Percentiles rank a stretch among this genome's conserved stretches.
phyloP scores from a whole-genome alignment of 2,329 filamentous ascomycete genomes.

The Harringtonia aguacate region DNA sequence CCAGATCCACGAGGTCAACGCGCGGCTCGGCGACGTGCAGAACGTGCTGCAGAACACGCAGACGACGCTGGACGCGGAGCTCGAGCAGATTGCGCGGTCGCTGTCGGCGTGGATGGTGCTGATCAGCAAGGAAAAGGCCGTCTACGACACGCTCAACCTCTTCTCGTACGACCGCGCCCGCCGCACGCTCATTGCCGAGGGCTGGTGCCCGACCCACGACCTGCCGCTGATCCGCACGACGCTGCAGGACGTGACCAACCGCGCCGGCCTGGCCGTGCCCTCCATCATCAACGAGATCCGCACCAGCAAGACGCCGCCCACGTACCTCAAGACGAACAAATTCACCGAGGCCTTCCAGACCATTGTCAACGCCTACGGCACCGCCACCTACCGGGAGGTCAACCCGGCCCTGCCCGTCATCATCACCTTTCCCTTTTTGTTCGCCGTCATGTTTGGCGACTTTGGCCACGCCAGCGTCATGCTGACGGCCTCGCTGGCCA shows the following conservation, averaged over 20 bases:
- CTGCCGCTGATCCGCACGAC: conserved; percentile 83
- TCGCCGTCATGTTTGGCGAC: conserved; percentile 99
- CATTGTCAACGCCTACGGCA: conserved; percentile 97
- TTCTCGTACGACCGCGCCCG: conserved; percentile 95
- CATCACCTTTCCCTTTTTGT: conserved; percentile 97
- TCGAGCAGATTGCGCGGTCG: conserved; percentile 86
- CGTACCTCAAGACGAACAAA: conserved; percentile 96
- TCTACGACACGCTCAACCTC: conserved; percentile 88
- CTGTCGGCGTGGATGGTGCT: conserved; percentile 96
- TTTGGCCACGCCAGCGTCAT: conserved; percentile 90
- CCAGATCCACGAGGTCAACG: conserved; percentile 96
- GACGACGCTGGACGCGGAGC: conserved; percentile 82
- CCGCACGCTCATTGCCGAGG: conserved; percentile 94
- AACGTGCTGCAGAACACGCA: conserved; percentile 94
- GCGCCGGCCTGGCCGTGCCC: conserved; percentile 89
- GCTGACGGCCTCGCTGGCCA: conserved; percentile 69
- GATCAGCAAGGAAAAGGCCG: conserved; percentile 95
- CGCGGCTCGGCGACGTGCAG: conserved; percentile 76
- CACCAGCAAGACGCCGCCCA: conserved; percentile 94
- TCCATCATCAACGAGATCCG: conserved; percentile 97
- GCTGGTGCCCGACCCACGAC: conserved; percentile 91
- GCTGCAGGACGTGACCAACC: conserved; percentile 91
- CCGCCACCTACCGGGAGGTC: conserved; percentile 92
- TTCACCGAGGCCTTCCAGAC: conserved; percentile 98
- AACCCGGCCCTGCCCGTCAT: conserved; percentile 94